phyloP scores from a whole-genome alignment of 2,329 filamentous ascomycete genomes.

The Grosmannia serpens region DNA sequence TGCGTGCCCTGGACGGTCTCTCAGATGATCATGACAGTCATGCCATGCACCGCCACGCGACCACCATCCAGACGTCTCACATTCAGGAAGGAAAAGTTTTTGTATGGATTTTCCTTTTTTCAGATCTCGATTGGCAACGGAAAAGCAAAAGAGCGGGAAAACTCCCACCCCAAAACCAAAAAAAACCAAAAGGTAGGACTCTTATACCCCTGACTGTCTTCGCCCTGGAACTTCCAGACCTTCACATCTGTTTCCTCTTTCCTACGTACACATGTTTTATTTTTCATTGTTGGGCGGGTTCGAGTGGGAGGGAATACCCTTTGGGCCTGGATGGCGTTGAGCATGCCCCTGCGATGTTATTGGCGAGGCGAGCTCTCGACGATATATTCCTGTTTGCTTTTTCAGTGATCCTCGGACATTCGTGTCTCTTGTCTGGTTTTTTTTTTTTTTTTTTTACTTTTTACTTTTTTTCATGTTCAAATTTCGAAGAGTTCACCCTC shows the following conservation, averaged over 20 bases:
- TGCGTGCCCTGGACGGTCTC: background rate
- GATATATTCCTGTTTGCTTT: background rate
- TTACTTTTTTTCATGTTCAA: background rate
- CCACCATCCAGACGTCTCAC: background rate
- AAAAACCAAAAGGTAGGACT: background rate
- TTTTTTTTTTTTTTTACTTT: background rate
- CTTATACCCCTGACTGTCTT: background rate
- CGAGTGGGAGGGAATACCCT: background rate
- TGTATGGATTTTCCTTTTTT: background rate
- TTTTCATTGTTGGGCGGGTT: background rate
- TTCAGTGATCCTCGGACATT: background rate
- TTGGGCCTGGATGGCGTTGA: slow-evolving; percentile 5
- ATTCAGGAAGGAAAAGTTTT: background rate
- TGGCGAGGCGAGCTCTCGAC: background rate
- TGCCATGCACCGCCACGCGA: background rate
- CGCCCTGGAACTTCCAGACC: background rate
- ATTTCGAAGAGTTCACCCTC: background rate
- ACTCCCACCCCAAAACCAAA: background rate
- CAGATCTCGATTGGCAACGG: background rate
- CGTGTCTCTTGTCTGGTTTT: background rate
- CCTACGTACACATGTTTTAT: background rate
- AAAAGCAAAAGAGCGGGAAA: background rate
- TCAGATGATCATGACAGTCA: background rate
- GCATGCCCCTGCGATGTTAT: slow-evolving; percentile 1
- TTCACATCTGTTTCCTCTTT: background rate